Evolutionary conservation across 2,329 filamentous ascomycete species (phyloP).

Genomic region (Neophaeococcomyces aloes): DNA sequence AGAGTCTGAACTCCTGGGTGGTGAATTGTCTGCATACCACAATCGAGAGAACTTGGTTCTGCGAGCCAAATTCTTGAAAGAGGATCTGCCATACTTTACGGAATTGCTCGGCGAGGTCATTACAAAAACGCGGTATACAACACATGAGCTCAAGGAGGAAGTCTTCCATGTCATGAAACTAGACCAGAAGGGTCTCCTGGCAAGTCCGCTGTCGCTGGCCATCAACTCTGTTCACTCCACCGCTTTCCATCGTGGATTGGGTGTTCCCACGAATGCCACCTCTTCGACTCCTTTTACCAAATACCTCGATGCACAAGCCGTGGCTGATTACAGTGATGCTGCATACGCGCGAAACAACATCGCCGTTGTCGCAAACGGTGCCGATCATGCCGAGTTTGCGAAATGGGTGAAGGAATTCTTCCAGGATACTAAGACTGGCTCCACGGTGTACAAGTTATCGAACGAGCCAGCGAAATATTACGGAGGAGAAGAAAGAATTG

Average conservation of each 20-base stretch:
- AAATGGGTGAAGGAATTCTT: slow-evolving; percentile 96
- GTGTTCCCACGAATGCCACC: slow-evolving; percentile 63
- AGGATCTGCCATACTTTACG: slow-evolving; percentile 94
- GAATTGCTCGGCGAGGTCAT: slow-evolving; percentile 91
- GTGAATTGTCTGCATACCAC: slow-evolving; percentile 77
- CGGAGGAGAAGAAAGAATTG: slow-evolving; percentile 85
- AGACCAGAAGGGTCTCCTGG: slow-evolving; percentile 63
- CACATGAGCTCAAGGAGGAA: slow-evolving; percentile 83
- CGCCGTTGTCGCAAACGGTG: slow-evolving; percentile 81
- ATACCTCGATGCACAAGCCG: slow-evolving; percentile 66
- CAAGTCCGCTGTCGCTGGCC: slow-evolving; percentile 57
- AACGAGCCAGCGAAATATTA: slow-evolving; percentile 69
- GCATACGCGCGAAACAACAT: slow-evolving; percentile 87
- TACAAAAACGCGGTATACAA: slow-evolving; percentile 72
- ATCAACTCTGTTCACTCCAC: slow-evolving; percentile 75
- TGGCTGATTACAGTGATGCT: slow-evolving; percentile 63
- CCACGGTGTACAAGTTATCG: slow-evolving; percentile 46
- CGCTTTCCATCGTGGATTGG: slow-evolving; percentile 90
- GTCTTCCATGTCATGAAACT: slow-evolving; percentile 65
- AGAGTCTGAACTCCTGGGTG: slow-evolving; percentile 90
- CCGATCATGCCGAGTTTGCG: slow-evolving; percentile 60
- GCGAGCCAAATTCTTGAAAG: slow-evolving; percentile 86
- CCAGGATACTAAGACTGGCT: slow-evolving; percentile 49
- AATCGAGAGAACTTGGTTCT: slow-evolving; percentile 87
- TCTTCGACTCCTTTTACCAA: slow-evolving; percentile 61